Evolutionary conservation across 768 basidiomycete genomes (phyloP).

Genomic region (Mycena rosella): DNA sequence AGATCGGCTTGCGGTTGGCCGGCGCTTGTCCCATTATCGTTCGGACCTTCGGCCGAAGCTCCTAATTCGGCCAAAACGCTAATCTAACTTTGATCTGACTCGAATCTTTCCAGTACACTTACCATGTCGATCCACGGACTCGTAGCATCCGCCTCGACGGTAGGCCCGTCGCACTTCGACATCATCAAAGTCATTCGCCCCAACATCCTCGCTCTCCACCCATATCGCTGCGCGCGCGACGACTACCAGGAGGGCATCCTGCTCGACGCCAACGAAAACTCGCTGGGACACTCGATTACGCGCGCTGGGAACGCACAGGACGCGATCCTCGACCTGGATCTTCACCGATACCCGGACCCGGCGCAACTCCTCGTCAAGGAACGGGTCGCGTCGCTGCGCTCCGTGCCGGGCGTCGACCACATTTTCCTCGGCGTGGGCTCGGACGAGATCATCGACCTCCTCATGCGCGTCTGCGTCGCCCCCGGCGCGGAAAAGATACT

Average conservation of each 20-base stretch:
- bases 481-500: slow-evolving; percentile 88
- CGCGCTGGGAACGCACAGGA: slow-evolving; percentile 41
- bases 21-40: too few species aligned
- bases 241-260: slow-evolving; percentile 94
- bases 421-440: slow-evolving; percentile 97
- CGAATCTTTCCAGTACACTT: neutral
- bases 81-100: slow-evolving; percentile 26
- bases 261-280: slow-evolving; percentile 98
- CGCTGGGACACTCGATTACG: slow-evolving; percentile 87
- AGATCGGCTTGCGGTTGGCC: too few species aligned
- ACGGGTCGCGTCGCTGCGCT: slow-evolving; percentile 79
- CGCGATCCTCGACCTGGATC: slow-evolving; percentile 59
- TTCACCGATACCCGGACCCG: slow-evolving; percentile 96
- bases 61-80: too few species aligned
- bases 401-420: slow-evolving; percentile 70
- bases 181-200: slow-evolving; percentile 90
- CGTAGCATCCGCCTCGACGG: slow-evolving; percentile 53
- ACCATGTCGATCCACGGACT: slow-evolving; percentile 78
- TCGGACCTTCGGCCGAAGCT: too few species aligned
- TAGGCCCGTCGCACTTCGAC: slow-evolving; percentile 83
- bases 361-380: slow-evolving; percentile 84
- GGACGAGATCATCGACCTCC: slow-evolving; percentile 95
- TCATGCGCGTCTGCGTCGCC: slow-evolving; percentile 89
- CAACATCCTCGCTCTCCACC: slow-evolving; percentile 91
- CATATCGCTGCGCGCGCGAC: slow-evolving; percentile 96